phyloP scores from a whole-genome alignment of 768 basidiomycete species.

The Xanthoconium purpureum region DNA sequence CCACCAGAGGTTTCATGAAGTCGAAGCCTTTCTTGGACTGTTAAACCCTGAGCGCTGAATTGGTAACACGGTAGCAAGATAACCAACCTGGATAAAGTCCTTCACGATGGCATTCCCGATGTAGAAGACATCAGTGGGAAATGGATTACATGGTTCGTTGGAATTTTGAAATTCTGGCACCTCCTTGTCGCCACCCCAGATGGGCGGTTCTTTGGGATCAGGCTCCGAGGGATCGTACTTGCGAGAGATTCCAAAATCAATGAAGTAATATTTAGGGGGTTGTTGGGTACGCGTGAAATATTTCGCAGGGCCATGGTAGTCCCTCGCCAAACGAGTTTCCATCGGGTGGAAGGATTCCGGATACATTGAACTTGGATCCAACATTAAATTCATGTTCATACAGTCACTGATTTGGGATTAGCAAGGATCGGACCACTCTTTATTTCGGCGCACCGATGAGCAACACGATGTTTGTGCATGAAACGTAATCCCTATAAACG shows the following conservation, averaged over 20 bases:
- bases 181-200: constrained; percentile 41
- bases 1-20: constrained; percentile 15
- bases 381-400: constrained; percentile 32
- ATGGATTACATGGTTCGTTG: constrained; percentile 34
- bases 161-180: constrained; percentile 38
- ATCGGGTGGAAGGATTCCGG: constrained; percentile 28
- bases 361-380: constrained; percentile 25
- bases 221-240: constrained; percentile 27
- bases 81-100: constrained; percentile 31
- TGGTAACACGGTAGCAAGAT: not conserved
- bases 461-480: constrained; percentile 24
- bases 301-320: constrained; percentile 20
- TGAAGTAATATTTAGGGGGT: constrained; percentile 18
- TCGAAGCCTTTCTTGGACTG: constrained; percentile 8
- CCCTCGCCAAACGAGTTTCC: constrained; percentile 7
- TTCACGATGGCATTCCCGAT: constrained; percentile 34
- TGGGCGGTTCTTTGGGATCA: constrained; percentile 27
- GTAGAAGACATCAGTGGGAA: constrained; percentile 43
- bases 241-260: constrained; percentile 37
- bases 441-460: constrained; percentile 9
- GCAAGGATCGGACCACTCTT: too few relatives aligned
- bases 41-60: not conserved
- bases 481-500: constrained; percentile 3
- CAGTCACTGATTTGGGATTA: constrained; percentile 22
- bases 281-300: constrained; percentile 29